Evolutionary conservation across 805 yeast species (phyloP), one percentile per base, ranked within the genome.

Genomic region (Starmerella floris): DNA sequence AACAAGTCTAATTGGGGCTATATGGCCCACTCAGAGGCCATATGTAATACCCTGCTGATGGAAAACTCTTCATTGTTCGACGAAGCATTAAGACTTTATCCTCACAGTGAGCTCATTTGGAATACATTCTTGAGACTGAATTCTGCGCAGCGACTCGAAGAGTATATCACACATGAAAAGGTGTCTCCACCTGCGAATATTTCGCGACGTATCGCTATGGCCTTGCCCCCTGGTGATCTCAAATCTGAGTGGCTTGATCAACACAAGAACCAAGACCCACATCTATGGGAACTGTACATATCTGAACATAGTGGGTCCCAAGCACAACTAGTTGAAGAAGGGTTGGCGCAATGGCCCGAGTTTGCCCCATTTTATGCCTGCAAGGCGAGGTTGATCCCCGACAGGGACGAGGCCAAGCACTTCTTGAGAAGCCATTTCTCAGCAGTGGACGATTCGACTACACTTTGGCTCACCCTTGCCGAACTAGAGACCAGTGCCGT

Each of bases 391-490:
- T 19, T 8, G 2, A n/a, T 22, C 26, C 5, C 15, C 5, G 32
- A 30, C 8, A 11, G 5, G 9, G 11, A 16, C 21, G 15, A 35
- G 6, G 36, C 30, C 5, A 22, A 23, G n/a, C 4, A 5, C 9
- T 6, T 2, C 13, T 31, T 42, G 10, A 25, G 17, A 11, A n/a
- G 32, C 3, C 30, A 41, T 3, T 23, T 35, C 6, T 20, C 13
- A 5, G 10, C 19, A 17, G 40, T 19, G 2, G 17, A 22, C 27
- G 16, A 20, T 3, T 26, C 23, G 13, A 31, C 41, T 8, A 9
- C n/a, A 2, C 13, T 44, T 2, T 37, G 41, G 41, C 31, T 11
- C 22, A 35, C 19, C 13, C 39, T 45, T 8, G 43, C 32, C 15
- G 21, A 19, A 6, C 20, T 21, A 6, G 28, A 25, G 19, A 16